phyloP scores from a whole-genome alignment of 225 moss, liverwort and hornwort species.

The Neckera pumila region DNA sequence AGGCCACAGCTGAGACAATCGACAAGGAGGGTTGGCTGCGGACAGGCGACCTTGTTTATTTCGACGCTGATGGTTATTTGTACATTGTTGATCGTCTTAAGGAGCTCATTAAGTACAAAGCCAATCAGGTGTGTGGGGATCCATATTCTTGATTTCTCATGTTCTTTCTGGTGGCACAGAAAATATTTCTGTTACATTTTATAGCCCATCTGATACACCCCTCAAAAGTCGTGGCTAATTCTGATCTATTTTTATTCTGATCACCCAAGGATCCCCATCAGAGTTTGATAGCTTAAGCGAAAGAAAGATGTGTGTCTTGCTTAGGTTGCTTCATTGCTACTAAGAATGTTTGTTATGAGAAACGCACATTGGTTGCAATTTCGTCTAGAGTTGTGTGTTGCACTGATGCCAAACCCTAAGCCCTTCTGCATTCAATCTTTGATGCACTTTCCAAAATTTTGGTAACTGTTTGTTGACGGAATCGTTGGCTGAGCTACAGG shows the following conservation, averaged over 20 bases:
- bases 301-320: not conserved
- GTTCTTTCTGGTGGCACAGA: not conserved
- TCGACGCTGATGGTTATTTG: slow-evolving; percentile 58
- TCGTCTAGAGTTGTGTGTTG: not conserved
- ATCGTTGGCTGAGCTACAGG: slow-evolving; percentile 12
- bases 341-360: not conserved
- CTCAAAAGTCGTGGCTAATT: not conserved
- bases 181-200: not conserved
- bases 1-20: slow-evolving; percentile 25
- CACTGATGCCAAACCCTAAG: no score
- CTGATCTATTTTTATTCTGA: not conserved
- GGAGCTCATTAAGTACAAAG: slow-evolving; percentile 89
- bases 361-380: not conserved
- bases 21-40: slow-evolving; percentile 59
- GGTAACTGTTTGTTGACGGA: not conserved
- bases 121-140: slow-evolving; percentile 39
- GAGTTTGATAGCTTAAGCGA: not conserved
- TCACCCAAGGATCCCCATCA: not conserved
- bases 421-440: not conserved
- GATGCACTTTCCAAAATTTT: not conserved
- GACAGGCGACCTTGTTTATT: slow-evolving; percentile 58
- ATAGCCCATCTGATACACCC: not conserved
- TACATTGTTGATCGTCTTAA: slow-evolving; percentile 85
- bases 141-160: not conserved
- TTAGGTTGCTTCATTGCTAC: not conserved